phyloP scores from a whole-genome alignment of 768 basidiomycete species.

The Lentinula raphanica region DNA sequence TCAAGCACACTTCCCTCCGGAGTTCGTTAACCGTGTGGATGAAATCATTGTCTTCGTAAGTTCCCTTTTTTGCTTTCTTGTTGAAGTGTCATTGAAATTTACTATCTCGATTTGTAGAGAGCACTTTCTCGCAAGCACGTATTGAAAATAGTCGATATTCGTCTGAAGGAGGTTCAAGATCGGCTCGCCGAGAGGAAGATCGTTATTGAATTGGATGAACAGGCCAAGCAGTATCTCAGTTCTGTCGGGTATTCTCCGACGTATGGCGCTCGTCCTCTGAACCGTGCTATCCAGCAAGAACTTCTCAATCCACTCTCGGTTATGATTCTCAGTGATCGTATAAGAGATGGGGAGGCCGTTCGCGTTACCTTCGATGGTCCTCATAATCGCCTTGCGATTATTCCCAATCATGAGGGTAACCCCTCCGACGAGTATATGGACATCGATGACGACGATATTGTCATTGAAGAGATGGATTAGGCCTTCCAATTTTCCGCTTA shows the following conservation, averaged over 20 bases:
- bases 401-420: slow-evolving; percentile 75
- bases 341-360: slow-evolving; percentile 78
- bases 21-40: slow-evolving; percentile 89
- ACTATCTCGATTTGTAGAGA: slow-evolving; percentile 44
- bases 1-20: slow-evolving; percentile 83
- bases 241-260: slow-evolving; percentile 73
- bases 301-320: slow-evolving; percentile 87
- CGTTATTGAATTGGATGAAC: slow-evolving; percentile 67
- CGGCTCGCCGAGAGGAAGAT: slow-evolving; percentile 81
- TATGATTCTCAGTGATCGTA: slow-evolving; percentile 75
- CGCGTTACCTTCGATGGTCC: slow-evolving; percentile 75
- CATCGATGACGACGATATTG: slow-evolving; percentile 49
- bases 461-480: slow-evolving; percentile 68
- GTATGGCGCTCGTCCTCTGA: slow-evolving; percentile 91
- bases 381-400: slow-evolving; percentile 68
- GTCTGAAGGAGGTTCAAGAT: slow-evolving; percentile 79
- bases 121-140: slow-evolving; percentile 73
- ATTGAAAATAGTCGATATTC: slow-evolving; percentile 82
- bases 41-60: slow-evolving; percentile 70
- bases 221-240: slow-evolving; percentile 69
- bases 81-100: slow-evolving; percentile 15
- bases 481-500: not conserved
- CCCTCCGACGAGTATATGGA: slow-evolving; percentile 56
- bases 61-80: slow-evolving; percentile 7
- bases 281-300: slow-evolving; percentile 87